phyloP scores from a whole-genome alignment of 2,329 filamentous ascomycete genomes.

The Pyrenochaeta sp. region DNA sequence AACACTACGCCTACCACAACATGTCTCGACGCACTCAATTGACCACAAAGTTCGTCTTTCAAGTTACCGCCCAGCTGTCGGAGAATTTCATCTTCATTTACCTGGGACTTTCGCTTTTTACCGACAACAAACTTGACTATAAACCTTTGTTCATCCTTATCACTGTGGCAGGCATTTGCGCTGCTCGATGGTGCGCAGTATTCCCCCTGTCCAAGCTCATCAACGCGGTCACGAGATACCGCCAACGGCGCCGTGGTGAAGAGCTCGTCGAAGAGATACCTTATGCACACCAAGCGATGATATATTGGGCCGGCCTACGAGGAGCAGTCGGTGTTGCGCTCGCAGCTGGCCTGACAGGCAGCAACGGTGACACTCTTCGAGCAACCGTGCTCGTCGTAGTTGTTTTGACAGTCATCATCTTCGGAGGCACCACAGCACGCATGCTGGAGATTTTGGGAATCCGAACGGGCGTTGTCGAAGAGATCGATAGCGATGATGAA shows the following conservation, averaged over 20 bases:
- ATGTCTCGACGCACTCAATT: conserved; percentile 98
- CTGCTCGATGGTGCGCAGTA: conserved; percentile 90
- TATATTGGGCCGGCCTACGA: conserved; percentile 98
- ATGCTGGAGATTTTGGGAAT: conserved; percentile 99
- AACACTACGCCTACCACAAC: conserved; percentile 99
- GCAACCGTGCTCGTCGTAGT: conserved; percentile 98
- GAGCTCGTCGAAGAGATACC: conserved; percentile 82
- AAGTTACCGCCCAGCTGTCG: conserved; percentile 90
- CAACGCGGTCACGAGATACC: conserved; percentile 91
- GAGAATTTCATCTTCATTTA: conserved; percentile 99
- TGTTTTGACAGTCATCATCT: conserved; percentile 97
- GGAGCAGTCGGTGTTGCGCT: conserved; percentile 95
- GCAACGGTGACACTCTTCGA: conserved; percentile 81
- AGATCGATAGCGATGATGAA: conserved; percentile 96
- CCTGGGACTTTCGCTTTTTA: conserved; percentile 91
- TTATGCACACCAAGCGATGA: conserved; percentile 97
- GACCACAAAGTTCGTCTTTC: conserved; percentile 97
- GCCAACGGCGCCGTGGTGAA: conserved; percentile 74
- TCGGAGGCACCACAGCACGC: conserved; percentile 93
- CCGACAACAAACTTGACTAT: conserved; percentile 84
- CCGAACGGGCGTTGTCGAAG: conserved; percentile 92
- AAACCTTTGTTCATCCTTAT: conserved; percentile 96
- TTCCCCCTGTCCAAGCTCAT: conserved; percentile 90
- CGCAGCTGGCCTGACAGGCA: conserved; percentile 84
- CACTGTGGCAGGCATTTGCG: conserved; percentile 88